phyloP scores from a whole-genome alignment of 805 yeast genomes.

The Komagataella kurtzmanii region DNA sequence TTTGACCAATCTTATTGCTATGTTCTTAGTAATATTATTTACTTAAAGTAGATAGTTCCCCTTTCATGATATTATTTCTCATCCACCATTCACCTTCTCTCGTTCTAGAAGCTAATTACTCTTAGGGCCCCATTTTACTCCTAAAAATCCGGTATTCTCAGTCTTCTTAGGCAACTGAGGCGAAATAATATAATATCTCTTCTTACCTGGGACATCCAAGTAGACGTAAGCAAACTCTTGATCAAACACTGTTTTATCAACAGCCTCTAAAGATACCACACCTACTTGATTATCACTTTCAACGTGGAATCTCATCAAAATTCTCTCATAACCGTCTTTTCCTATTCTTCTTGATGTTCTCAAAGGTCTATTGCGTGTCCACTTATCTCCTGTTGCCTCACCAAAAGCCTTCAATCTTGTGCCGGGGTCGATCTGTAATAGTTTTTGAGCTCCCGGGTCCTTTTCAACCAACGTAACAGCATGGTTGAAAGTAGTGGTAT shows the following conservation, averaged over 20 bases:
- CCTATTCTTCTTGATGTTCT: conserved; percentile 55
- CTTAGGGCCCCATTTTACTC: conserved; percentile 80
- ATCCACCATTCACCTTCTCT: neutral
- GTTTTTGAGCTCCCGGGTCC: conserved; percentile 42
- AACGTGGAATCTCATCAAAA: conserved; percentile 77
- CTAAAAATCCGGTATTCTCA: conserved; percentile 50
- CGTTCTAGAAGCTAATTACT: conserved; percentile 20
- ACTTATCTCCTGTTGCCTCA: conserved; percentile 53
- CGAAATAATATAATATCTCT: conserved; percentile 55
- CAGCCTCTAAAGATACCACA: conserved; percentile 67
- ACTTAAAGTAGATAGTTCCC: neutral
- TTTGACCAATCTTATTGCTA: neutral
- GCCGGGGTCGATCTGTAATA: conserved; percentile 39
- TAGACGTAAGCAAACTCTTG: conserved; percentile 64
- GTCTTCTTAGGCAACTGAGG: conserved; percentile 34
- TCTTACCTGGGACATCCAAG: conserved; percentile 60
- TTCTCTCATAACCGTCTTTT: conserved; percentile 66
- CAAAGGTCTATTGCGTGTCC: conserved; percentile 85
- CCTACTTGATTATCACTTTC: conserved; percentile 58
- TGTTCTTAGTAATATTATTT: neutral
- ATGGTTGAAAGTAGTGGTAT: conserved; percentile 79
- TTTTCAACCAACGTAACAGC: conserved; percentile 69
- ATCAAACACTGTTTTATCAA: conserved; percentile 49
- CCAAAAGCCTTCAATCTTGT: conserved; percentile 76
- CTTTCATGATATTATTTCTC: neutral